Percentiles rank a stretch among this genome's conserved stretches.
These are phyloP conservation scores for Beta macrorhiza DNA, from an alignment of 179 eudicot genomes.

Conservation along the genomic window DNA sequence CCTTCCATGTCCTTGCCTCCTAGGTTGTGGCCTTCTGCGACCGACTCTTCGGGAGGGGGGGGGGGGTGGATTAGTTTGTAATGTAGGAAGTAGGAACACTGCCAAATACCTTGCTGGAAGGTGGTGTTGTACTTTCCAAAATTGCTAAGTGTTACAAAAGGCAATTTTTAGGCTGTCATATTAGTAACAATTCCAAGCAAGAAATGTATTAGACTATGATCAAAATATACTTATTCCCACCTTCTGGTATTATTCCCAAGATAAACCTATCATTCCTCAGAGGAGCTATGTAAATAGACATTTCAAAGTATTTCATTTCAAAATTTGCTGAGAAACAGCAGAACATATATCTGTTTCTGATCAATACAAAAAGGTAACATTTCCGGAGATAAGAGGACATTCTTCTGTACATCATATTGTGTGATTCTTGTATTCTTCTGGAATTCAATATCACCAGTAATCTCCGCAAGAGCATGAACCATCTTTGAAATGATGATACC, in stretches of 20 bases:
- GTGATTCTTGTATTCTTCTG: not conserved
- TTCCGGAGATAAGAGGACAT: not conserved
- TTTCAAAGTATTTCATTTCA: not conserved
- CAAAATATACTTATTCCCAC: not conserved
- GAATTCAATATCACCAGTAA: conserved; percentile 51
- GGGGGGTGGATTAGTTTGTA: too few species aligned
- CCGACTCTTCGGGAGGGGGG: too few species aligned
- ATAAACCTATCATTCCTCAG: not conserved
- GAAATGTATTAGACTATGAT: not conserved
- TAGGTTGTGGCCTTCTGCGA: too few species aligned
- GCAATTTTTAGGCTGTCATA: not conserved
- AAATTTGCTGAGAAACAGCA: not conserved
- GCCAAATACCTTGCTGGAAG: too few species aligned
- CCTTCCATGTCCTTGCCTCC: not conserved
- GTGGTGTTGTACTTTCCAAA: too few species aligned
- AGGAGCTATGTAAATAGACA: not conserved
- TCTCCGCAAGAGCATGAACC: conserved; percentile 82
- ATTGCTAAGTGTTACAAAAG: too few species aligned
- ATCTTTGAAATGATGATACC: conserved; percentile 75
- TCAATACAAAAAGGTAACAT: not conserved
- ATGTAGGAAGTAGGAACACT: too few species aligned
- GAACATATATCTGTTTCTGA: not conserved
- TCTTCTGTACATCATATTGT: not conserved
- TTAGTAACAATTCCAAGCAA: not conserved
- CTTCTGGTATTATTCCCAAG: not conserved